Base-by-base conservation (phyloP, 1,284 basidiomycete species). In the Megacollybia platyphylla region DNA sequence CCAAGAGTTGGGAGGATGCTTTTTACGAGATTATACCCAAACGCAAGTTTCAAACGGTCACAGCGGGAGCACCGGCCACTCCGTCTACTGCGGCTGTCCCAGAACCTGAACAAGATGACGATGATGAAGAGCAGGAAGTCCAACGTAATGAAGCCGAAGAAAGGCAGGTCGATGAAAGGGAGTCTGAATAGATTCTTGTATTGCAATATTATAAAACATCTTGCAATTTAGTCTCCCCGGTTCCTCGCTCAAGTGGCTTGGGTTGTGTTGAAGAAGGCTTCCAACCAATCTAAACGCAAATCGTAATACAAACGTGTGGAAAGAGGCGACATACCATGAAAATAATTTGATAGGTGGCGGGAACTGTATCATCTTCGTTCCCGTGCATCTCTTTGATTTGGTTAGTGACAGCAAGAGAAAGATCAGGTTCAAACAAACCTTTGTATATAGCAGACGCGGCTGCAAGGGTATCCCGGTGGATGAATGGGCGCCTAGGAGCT, bases 301-400 rank as follows among this genome's bases (percentile, higher is more conserved):
- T 41, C 41, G 42, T 39, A 20, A 44, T 41, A 43, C 8, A 13
- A 26, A 31, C 17, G 38, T 15, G 18, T 20, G 44, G 9, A 17
- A 28, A 34, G 13, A 30, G 13, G 36, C 32, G 13, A 63, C 71
- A 50, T 50, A 89, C 92, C 72, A 97, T 81, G 59, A 88, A 97
- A 48, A 98, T 91, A 42, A 97, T 68, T 56, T 94, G 87, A 63
- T 97, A 99, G 3, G 96, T 98, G 9, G 96, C 96, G 4, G 93
- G 89, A 20, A 98, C 71, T 2, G 73, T 73, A 2, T 86, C 89
- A 55, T 92, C 85, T 50, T 83, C 76, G 45, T 80, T 73, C 4
- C 87, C 89, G 57, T 97, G 86, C 43, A 98, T 55, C 46, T 84
- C 92, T 96, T 53, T 13, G 10, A 37, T 37, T 34, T 17, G 3